These are phyloP conservation scores for Rhizoclosmatium globosum DNA, from an alignment of 192 early-diverging fungal genomes.

Conservation along the genomic window DNA sequence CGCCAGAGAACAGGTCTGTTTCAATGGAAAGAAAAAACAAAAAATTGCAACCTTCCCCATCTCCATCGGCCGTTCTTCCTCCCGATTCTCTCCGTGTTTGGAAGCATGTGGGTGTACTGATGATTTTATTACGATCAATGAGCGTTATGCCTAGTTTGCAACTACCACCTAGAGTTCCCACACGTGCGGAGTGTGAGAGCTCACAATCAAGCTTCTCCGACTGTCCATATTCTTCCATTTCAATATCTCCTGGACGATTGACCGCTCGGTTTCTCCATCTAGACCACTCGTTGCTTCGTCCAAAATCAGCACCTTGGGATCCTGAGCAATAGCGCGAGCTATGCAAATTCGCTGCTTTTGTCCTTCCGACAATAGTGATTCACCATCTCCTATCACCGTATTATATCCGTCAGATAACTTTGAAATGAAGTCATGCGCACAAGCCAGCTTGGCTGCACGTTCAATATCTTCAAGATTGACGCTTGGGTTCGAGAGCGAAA, in stretches of 20 bases:
- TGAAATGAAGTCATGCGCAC: constrained; percentile 81
- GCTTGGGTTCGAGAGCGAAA: constrained; percentile 8
- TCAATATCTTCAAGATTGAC: neutral
- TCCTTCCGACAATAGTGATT: constrained; percentile 48
- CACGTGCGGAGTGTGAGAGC: constrained; percentile 2
- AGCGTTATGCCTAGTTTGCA: too few species aligned
- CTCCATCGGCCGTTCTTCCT: too few species aligned
- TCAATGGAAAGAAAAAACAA: constrained; percentile 1
- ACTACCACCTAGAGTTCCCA: neutral
- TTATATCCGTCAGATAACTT: constrained; percentile 77
- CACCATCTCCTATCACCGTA: constrained; percentile 43
- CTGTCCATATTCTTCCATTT: neutral
- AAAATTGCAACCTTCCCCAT: neutral
- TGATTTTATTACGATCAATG: too few species aligned
- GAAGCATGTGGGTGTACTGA: too few species aligned
- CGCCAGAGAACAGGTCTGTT: neutral
- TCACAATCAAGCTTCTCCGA: constrained; percentile 1
- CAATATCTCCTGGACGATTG: neutral
- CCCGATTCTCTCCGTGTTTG: too few species aligned
- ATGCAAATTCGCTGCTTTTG: constrained; percentile 54
- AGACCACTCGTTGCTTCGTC: constrained; percentile 27
- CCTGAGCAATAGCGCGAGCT: constrained; percentile 71
- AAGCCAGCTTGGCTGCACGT: constrained; percentile 47
- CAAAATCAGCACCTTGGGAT: constrained; percentile 52
- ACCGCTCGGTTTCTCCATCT: constrained; percentile 6